A percentile compares a stretch with the other conserved stretches of the same genome.
Evolutionary conservation across 768 basidiomycete genomes (phyloP).

Genomic region (Termitomyces sp.): DNA sequence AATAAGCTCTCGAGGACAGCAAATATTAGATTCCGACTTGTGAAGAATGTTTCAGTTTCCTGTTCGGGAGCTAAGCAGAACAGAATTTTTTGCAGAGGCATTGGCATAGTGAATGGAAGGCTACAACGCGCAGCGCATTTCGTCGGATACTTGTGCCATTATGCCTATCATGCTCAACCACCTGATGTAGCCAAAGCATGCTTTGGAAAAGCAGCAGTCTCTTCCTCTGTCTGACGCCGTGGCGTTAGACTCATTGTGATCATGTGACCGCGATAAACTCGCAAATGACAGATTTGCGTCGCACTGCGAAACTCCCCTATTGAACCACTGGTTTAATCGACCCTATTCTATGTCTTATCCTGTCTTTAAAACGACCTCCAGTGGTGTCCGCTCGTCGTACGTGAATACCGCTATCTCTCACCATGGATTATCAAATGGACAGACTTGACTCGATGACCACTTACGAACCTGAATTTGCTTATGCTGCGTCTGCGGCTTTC

Average conservation of each 20-base stretch:
- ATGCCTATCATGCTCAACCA: too few relatives aligned
- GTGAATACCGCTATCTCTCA: background rate
- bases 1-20: background rate
- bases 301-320: background rate
- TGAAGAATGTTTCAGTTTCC: background rate
- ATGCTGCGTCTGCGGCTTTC: background rate
- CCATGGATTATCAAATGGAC: background rate
- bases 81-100: background rate
- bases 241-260: background rate
- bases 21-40: background rate
- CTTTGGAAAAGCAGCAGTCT: background rate
- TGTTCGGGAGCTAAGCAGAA: background rate
- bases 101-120: background rate
- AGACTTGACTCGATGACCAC: background rate
- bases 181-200: background rate
- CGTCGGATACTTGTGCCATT: too few relatives aligned
- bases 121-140: background rate
- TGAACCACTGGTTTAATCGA: background rate
- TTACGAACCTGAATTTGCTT: background rate
- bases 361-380: background rate
- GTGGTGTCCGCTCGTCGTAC: background rate
- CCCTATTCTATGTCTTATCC: constrained; percentile 7
- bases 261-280: background rate
- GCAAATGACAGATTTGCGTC: background rate
- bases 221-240: background rate